Evolutionary conservation across 2,329 filamentous ascomycete species (phyloP).

Genomic region (Parastagonospora avenae): DNA sequence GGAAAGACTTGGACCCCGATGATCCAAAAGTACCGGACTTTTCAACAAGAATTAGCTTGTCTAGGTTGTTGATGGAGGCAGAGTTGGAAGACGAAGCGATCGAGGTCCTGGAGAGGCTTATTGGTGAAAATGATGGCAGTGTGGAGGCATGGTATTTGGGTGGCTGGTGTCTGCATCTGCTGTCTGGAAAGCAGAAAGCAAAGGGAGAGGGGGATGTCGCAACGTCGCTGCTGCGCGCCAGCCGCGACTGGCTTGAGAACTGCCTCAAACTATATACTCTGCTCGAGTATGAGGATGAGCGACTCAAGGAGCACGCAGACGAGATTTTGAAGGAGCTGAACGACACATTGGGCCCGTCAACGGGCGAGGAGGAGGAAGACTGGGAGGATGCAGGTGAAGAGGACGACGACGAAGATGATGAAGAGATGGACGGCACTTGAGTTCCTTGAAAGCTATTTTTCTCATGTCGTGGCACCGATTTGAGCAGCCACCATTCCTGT

Average conservation of each 20-base stretch:
- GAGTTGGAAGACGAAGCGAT: slow-evolving; percentile 84
- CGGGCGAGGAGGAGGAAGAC: slow-evolving; percentile 49
- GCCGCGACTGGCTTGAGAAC: slow-evolving; percentile 81
- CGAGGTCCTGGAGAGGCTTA: slow-evolving; percentile 80
- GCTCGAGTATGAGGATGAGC: slow-evolving; percentile 84
- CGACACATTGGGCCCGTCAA: slow-evolving; percentile 50
- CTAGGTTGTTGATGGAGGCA: slow-evolving; percentile 87
- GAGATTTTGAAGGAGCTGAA: slow-evolving; percentile 66
- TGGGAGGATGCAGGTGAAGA: slow-evolving; percentile 45
- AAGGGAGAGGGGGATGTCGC: slow-evolving; percentile 57
- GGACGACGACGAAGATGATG: slow-evolving; percentile 45
- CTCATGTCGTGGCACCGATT: not conserved
- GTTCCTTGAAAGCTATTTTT: not conserved
- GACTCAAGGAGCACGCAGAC: slow-evolving; percentile 73
- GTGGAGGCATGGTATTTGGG: slow-evolving; percentile 97
- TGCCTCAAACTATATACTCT: slow-evolving; percentile 78
- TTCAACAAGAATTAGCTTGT: slow-evolving; percentile 79
- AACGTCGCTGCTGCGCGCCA: slow-evolving; percentile 70
- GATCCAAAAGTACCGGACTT: slow-evolving; percentile 82
- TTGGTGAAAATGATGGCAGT: slow-evolving; percentile 88
- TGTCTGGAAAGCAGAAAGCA: slow-evolving; percentile 70
- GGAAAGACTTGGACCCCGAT: slow-evolving; percentile 77
- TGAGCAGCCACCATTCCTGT: too few relatives aligned
- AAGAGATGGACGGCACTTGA: slow-evolving; percentile 48
- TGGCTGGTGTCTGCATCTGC: slow-evolving; percentile 86